Conservation (phyloP, 495 filamentous ascomycete species). For the Daldinia vernicosa region DNA sequence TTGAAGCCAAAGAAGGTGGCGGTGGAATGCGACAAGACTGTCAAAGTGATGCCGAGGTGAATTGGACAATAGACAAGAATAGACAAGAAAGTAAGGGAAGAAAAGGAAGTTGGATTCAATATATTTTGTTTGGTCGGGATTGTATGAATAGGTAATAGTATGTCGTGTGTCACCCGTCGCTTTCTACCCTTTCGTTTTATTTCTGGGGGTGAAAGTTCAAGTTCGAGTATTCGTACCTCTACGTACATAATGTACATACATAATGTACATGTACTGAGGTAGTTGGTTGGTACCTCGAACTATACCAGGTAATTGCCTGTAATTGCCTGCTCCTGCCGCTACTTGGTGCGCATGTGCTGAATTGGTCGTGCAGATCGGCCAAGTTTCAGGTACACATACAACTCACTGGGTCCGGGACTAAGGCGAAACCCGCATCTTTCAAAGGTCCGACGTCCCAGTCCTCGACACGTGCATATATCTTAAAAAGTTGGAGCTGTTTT, state of each 20-base stretch:
- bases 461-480: slow-evolving; percentile 9
- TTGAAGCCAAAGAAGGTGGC: slow-evolving; percentile 13
- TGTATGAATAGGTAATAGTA: slow-evolving; percentile 1
- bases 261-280: neutral
- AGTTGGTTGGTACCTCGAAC: too few species aligned
- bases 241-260: neutral
- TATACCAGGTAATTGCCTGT: too few species aligned
- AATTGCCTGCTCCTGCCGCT: too few species aligned
- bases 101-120: slow-evolving; percentile 10
- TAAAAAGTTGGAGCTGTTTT: neutral
- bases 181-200: slow-evolving; percentile 26
- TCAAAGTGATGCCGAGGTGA: slow-evolving; percentile 3
- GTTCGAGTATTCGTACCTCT: too few species aligned
- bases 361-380: slow-evolving; percentile 41
- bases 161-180: slow-evolving; percentile 35
- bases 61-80: neutral
- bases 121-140: neutral
- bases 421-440: slow-evolving; percentile 31
- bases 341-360: slow-evolving; percentile 3
- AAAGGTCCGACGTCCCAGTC: slow-evolving; percentile 16
- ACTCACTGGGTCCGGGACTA: slow-evolving; percentile 11
- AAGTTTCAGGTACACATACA: slow-evolving; percentile 42
- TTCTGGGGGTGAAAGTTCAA: slow-evolving; percentile 1
- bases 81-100: neutral
- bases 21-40: slow-evolving; percentile 23